Evolutionary conservation across 2,329 filamentous ascomycete genomes (phyloP).

Genomic region (Ascochyta koolunga): DNA sequence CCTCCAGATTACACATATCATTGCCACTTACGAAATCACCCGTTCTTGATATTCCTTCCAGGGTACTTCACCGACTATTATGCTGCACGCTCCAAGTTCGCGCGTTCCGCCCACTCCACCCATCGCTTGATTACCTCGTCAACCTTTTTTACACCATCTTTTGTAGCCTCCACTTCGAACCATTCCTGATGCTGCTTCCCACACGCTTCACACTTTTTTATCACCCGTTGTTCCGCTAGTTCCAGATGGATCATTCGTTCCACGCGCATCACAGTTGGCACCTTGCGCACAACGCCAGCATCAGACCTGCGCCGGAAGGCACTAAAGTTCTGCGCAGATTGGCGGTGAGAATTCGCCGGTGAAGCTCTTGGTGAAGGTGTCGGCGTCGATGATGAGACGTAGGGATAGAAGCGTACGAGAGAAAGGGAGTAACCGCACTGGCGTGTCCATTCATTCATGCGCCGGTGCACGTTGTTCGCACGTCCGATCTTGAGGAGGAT

Average conservation of each 20-base stretch:
- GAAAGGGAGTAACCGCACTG: slow-evolving; percentile 92
- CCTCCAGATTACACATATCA: too few species aligned
- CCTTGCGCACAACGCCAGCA: slow-evolving; percentile 62
- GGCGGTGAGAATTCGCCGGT: slow-evolving; percentile 19
- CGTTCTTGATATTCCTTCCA: neutral
- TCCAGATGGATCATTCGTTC: slow-evolving; percentile 92
- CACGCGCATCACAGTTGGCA: slow-evolving; percentile 84
- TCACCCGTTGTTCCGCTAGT: slow-evolving; percentile 66
- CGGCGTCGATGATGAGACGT: slow-evolving; percentile 56
- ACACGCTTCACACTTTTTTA: slow-evolving; percentile 74
- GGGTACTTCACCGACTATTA: neutral
- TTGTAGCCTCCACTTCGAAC: slow-evolving; percentile 85
- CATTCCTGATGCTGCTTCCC: slow-evolving; percentile 89
- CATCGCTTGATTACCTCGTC: slow-evolving; percentile 81
- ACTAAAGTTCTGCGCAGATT: slow-evolving; percentile 1
- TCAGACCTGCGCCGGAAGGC: slow-evolving; percentile 30
- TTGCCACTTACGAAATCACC: neutral
- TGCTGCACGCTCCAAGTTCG: neutral
- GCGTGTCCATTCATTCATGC: slow-evolving; percentile 89
- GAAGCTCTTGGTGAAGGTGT: slow-evolving; percentile 33
- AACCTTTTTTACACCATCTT: slow-evolving; percentile 70
- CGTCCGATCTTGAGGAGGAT: slow-evolving; percentile 71
- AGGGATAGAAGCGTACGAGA: slow-evolving; percentile 90
- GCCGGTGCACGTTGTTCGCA: slow-evolving; percentile 82
- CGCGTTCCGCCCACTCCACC: slow-evolving; percentile 78